Evolutionary conservation across 2,329 filamentous ascomycete species (phyloP).

Genomic region (Xylaria sp.): DNA sequence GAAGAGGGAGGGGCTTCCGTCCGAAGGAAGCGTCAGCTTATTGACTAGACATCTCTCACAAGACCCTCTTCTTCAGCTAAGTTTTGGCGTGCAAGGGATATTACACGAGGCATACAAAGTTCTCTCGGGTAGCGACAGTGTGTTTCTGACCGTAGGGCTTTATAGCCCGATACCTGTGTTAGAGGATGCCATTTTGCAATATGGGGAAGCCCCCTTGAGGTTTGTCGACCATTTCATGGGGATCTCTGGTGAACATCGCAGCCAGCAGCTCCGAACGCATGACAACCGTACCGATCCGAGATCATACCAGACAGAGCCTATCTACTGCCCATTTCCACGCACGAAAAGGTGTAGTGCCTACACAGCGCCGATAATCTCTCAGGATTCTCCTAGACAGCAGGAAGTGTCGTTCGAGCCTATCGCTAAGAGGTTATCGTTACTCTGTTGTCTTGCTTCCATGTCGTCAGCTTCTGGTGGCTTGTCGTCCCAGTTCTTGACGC

Average conservation of each 20-base stretch:
- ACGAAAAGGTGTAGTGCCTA: neutral
- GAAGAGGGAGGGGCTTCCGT: neutral
- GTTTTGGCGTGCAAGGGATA: constrained; percentile 22
- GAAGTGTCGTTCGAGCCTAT: neutral
- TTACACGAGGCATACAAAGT: constrained; percentile 15
- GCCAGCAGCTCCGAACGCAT: neutral
- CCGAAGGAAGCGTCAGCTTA: neutral
- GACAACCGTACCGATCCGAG: neutral
- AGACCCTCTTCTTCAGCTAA: constrained; percentile 30
- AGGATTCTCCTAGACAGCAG: neutral
- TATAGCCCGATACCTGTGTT: constrained; percentile 24
- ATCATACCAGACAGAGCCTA: neutral
- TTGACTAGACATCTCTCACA: constrained; percentile 10
- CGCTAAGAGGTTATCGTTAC: constrained; percentile 24
- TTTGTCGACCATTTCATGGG: constrained; percentile 21
- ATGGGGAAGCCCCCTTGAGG: constrained; percentile 16
- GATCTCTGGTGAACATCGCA: neutral
- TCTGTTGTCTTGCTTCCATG: constrained; percentile 25
- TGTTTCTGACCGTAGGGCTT: constrained; percentile 22
- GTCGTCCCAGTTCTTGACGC: constrained; percentile 1
- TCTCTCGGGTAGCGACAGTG: constrained; percentile 23
- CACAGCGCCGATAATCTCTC: neutral
- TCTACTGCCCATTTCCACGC: neutral
- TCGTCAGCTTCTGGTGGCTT: neutral
- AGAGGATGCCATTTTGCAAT: constrained; percentile 20